phyloP scores from a whole-genome alignment of 2,329 filamentous ascomycete species.

The Alternaria triticimaculans region DNA sequence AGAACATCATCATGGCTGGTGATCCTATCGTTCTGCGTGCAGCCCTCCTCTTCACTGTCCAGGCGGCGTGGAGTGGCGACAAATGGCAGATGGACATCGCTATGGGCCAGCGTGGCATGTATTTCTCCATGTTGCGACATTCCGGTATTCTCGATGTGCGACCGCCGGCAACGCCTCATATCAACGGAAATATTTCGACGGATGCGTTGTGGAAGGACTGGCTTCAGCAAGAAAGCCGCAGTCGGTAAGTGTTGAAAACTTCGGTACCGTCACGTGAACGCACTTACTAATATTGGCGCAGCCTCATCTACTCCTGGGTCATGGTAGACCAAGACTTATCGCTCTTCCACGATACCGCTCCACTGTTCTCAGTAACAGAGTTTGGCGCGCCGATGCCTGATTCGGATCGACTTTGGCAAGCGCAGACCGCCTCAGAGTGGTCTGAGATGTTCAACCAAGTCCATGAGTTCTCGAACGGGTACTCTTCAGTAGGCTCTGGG shows the following conservation, averaged over 20 bases:
- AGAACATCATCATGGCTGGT: constrained; percentile 71
- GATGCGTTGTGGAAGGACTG: constrained; percentile 67
- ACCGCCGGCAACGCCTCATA: constrained; percentile 54
- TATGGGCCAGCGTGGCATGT: constrained; percentile 77
- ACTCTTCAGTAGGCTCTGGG: constrained; percentile 61
- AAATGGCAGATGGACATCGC: constrained; percentile 81
- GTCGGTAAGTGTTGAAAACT: constrained; percentile 57
- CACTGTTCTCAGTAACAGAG: constrained; percentile 68
- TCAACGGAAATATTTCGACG: constrained; percentile 53
- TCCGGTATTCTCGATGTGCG: constrained; percentile 69
- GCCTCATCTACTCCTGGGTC: constrained; percentile 76
- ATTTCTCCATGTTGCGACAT: constrained; percentile 74
- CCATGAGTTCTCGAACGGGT: constrained; percentile 62
- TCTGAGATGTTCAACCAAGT: constrained; percentile 64
- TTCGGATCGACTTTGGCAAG: constrained; percentile 68
- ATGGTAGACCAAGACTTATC: constrained; percentile 72
- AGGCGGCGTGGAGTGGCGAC: constrained; percentile 76
- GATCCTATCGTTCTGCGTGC: constrained; percentile 70
- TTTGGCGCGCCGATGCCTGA: constrained; percentile 70
- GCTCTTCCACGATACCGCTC: constrained; percentile 50
- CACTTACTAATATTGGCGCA: constrained; percentile 38
- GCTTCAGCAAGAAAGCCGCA: constrained; percentile 69
- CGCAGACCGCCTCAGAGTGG: constrained; percentile 66
- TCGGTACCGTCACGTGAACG: constrained; percentile 27
- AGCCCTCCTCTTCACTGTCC: constrained; percentile 70